Evolutionary conservation across 176 grass and related monocot genomes (phyloP).

Genomic region (Rhynchospora pubera): DNA sequence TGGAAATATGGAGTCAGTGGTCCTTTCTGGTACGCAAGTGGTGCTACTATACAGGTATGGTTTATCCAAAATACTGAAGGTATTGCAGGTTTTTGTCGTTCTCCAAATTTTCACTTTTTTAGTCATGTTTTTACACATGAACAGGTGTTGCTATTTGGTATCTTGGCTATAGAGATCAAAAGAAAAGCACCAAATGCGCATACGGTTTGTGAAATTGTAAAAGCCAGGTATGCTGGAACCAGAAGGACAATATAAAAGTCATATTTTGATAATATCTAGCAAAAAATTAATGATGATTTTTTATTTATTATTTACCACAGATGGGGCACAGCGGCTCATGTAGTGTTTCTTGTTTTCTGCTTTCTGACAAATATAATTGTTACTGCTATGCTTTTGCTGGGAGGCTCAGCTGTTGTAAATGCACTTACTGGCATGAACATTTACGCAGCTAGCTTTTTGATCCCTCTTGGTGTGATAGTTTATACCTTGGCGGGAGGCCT

Average conservation of each 20-base stretch:
- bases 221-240: slow-evolving; percentile 17
- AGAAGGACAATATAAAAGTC: neutral
- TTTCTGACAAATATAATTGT: slow-evolving; percentile 70
- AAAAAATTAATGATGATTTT: neutral
- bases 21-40: slow-evolving; percentile 64
- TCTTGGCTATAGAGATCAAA: slow-evolving; percentile 73
- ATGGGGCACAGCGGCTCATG: slow-evolving; percentile 48
- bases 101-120: neutral
- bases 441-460: slow-evolving; percentile 70
- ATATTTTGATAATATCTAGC: neutral
- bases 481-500: slow-evolving; percentile 69
- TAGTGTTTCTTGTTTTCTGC: slow-evolving; percentile 61
- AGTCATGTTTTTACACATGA: no score
- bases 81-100: neutral
- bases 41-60: slow-evolving; percentile 49
- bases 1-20: slow-evolving; percentile 76
- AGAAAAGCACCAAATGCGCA: slow-evolving; percentile 55
- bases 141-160: slow-evolving; percentile 49
- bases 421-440: slow-evolving; percentile 66
- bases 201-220: slow-evolving; percentile 62
- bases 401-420: slow-evolving; percentile 64
- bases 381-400: slow-evolving; percentile 66
- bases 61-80: neutral
- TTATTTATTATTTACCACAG: slow-evolving; percentile 17
- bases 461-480: slow-evolving; percentile 67